Conservation (phyloP, 1,284 basidiomycete species). For the Schizophyllum commune region DNA sequence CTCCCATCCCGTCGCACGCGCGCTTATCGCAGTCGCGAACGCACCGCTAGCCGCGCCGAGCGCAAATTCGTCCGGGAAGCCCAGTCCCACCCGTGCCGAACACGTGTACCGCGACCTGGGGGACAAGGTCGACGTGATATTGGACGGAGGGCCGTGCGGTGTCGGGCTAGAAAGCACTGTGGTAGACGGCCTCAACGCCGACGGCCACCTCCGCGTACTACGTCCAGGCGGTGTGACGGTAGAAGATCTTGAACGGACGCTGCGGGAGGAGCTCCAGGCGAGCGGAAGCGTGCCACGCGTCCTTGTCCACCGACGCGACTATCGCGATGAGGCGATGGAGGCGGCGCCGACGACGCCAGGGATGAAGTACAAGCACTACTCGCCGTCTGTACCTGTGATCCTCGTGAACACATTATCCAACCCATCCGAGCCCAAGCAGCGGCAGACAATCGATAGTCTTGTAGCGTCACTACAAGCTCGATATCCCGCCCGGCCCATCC, state of each 20-base stretch:
- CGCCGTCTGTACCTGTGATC: slow-evolving; percentile 79
- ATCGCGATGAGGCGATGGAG: slow-evolving; percentile 56
- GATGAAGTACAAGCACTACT: slow-evolving; percentile 99
- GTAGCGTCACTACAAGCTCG: background rate
- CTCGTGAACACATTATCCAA: slow-evolving; percentile 53
- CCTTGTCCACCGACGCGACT: slow-evolving; percentile 72
- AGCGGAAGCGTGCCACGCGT: slow-evolving; percentile 39
- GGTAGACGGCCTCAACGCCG: slow-evolving; percentile 72
- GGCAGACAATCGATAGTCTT: slow-evolving; percentile 16
- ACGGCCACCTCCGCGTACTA: slow-evolving; percentile 76
- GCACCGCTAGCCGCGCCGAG: slow-evolving; percentile 90
- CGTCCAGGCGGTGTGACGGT: slow-evolving; percentile 91
- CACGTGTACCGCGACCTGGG: slow-evolving; percentile 82
- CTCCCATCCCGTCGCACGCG: slow-evolving; percentile 86
- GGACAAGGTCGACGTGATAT: slow-evolving; percentile 68
- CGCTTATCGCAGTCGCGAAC: slow-evolving; percentile 73
- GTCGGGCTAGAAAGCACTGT: slow-evolving; percentile 97
- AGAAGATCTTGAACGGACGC: slow-evolving; percentile 70
- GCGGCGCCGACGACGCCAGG: slow-evolving; percentile 90
- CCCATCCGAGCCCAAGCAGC: slow-evolving; percentile 24
- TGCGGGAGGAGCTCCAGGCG: slow-evolving; percentile 36
- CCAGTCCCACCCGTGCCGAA: slow-evolving; percentile 86
- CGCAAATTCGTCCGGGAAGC: slow-evolving; percentile 92
- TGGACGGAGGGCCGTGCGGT: slow-evolving; percentile 89
- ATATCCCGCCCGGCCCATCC: slow-evolving; percentile 22